These are phyloP conservation scores for Amoeboradix gromovi DNA, from an alignment of 371 early-diverging fungal species.

Conservation along the genomic window DNA sequence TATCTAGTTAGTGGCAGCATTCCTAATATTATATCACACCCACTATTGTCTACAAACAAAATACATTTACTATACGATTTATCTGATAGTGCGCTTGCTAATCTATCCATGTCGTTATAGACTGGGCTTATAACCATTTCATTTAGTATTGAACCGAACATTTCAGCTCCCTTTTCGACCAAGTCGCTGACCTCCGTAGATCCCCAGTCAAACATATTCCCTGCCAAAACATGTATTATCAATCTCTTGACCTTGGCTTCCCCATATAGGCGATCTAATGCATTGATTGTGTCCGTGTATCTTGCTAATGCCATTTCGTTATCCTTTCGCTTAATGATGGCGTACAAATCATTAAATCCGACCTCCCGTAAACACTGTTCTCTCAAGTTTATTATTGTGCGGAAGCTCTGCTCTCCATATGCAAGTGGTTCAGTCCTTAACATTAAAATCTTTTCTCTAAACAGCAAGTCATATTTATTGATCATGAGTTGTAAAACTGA, in stretches of 20 bases:
- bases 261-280: conserved; percentile 13
- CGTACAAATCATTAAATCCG: conserved; percentile 17
- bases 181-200: conserved; percentile 18
- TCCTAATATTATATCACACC: conserved; percentile 25
- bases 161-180: conserved; percentile 18
- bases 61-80: conserved; percentile 18
- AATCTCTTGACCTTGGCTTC: conserved; percentile 11
- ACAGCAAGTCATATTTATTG: background rate
- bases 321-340: conserved; percentile 25
- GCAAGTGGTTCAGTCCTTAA: conserved; percentile 5
- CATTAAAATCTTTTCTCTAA: conserved; percentile 2
- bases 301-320: conserved; percentile 20
- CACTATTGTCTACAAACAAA: conserved; percentile 39
- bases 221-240: conserved; percentile 27
- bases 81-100: conserved; percentile 12
- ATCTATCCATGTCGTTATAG: conserved; percentile 11
- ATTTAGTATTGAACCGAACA: conserved; percentile 16
- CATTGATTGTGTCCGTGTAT: conserved; percentile 13
- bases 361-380: conserved; percentile 42
- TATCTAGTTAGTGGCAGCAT: conserved; percentile 30
- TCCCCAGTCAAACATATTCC: conserved; percentile 49
- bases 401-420: conserved; percentile 30
- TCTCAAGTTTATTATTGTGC: conserved; percentile 29
- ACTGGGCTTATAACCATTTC: background rate
- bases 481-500: conserved; percentile 2